Conservation (phyloP, 1,139 yeast species). For the Groenewaldozyma sp. region DNA sequence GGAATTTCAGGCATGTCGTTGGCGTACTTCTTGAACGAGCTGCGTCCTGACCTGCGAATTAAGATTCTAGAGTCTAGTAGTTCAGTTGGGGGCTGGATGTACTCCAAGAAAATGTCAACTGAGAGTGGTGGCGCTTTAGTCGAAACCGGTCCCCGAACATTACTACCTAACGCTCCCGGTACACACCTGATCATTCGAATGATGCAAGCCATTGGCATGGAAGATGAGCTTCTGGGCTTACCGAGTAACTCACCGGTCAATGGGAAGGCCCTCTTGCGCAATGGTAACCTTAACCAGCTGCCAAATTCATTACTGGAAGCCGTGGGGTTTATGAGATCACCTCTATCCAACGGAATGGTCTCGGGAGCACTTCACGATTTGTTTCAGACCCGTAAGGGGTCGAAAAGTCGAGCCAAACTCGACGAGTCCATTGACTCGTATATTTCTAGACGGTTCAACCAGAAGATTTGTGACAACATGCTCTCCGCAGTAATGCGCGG, state of each 20-base stretch:
- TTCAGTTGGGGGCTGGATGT: slow-evolving; percentile 75
- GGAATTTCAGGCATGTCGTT: slow-evolving; percentile 82
- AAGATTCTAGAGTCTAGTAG: slow-evolving; percentile 48
- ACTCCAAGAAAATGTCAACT: slow-evolving; percentile 30
- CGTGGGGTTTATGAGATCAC: slow-evolving; percentile 22
- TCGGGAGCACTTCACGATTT: slow-evolving; percentile 25
- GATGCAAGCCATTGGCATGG: slow-evolving; percentile 37
- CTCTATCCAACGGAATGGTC: slow-evolving; percentile 34
- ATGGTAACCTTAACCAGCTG: slow-evolving; percentile 24
- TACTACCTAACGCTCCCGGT: slow-evolving; percentile 32
- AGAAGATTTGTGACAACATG: slow-evolving; percentile 49
- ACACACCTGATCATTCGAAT: slow-evolving; percentile 24
- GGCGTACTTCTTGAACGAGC: slow-evolving; percentile 58
- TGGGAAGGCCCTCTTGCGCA: slow-evolving; percentile 45
- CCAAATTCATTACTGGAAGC: slow-evolving; percentile 24
- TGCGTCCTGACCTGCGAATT: slow-evolving; percentile 57
- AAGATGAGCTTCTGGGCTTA: slow-evolving; percentile 42
- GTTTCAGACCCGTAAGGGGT: slow-evolving; percentile 30
- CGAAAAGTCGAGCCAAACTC: slow-evolving; percentile 18
- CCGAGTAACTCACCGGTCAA: slow-evolving; percentile 45
- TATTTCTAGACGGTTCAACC: slow-evolving; percentile 61
- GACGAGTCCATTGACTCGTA: slow-evolving; percentile 74
- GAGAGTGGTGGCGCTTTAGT: slow-evolving; percentile 18
- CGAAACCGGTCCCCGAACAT: slow-evolving; percentile 37
- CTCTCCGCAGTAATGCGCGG: slow-evolving; percentile 83